Evolutionary conservation across 208 protist species (phyloP), one percentile per base, ranked within the genome.

Genomic region (Leishmania braziliensis): DNA sequence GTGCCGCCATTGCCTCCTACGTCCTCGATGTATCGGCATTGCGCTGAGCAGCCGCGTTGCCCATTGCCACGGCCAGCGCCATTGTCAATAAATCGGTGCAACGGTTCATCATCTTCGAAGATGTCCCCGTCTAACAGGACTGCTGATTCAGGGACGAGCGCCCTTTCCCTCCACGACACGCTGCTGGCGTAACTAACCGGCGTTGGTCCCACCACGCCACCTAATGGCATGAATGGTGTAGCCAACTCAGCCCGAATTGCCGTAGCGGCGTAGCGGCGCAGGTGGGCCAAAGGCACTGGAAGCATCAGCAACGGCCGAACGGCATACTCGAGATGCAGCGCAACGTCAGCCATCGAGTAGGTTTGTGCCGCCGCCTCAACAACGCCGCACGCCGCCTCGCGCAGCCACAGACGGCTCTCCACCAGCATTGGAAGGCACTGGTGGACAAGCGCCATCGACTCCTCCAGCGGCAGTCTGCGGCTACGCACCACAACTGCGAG

Each of bases 381-480:
- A 2, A 96, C 77, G 0, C 65, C 70, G 62, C 86, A 89, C 33
- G 91, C 85, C 48, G 92, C 90, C 70, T 79, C 81, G 53, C 86
- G 86, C 53, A 96, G 85, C 88, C 80, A 89, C 72, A 73, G 78
- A 53, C 86, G 83, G 3, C 63, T 26, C 51, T 85, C 88, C 26
- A 92, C 48, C 70, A 96, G 66, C 9, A 90, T 74, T 16, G 91
- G 91, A 36, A 96, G 77, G 16, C 60, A 82, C 78, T 90, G 84
- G 69, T 95, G 89, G 48, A 93, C 91, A 23, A 93, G 84, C 29
- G 81, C n/a, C 91, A 93, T 95, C 60, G 75, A 74, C 58, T 91
- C 87, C 72, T 69, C 70, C 29, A 77, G 54, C 14, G 80, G 84
- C 6, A 90, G 43, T n/a, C 79, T 75, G 5, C 69, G 62, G 26